Base-by-base conservation (phyloP, 768 basidiomycete genomes). In the Steccherinum ochraceum region DNA sequence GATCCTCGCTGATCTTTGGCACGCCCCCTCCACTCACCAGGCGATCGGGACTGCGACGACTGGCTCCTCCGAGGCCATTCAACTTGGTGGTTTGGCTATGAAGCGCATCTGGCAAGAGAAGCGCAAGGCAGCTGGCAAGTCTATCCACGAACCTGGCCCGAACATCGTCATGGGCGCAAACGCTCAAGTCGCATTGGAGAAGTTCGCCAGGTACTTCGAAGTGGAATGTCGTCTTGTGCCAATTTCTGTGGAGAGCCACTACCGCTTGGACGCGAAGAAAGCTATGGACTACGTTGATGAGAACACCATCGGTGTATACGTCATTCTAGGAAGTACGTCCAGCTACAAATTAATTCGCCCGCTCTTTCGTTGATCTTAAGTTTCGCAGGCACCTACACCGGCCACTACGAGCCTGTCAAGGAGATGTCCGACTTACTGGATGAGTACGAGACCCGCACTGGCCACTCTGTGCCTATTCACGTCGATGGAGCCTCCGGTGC, bases 371-470 rank as follows among this genome's bases (percentile, higher is more conserved):
- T 13, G 54, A 5, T 46, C 39, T 18, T 35, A 35, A 40, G 45
- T 39, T 20, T 69, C 52, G 23, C 40, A 56, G 64, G 67, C 26
- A 78, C 74, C 21, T 76, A 73, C 56, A 80, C 79, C 4, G 79
- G 75, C n/a, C 72, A 72, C 57, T 81, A 75, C 59, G 93, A 95
- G 59, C 82, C 86, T 12, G 93, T 96, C 25, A 79, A 88, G 63
- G 88, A 85, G 63, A 89, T 96, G 82, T 73, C 86, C 1, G 81
- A 84, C 40, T 74, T 89, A 10, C 71, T 92, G 65, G 74, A 76
- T 69, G 74, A 68, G 52, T 83, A 79, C 59, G 75, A 84, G 63
- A 62, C 45, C 18, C 58, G 66, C 53, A 76, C 72, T 0, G 76
- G 75, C n/a, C 59, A 63, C 53, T 65, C 63, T 45, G 69, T 76